Evolutionary conservation across 768 basidiomycete species (phyloP), one percentile per base, ranked within the genome.

Genomic region (Piloderma croceum): DNA sequence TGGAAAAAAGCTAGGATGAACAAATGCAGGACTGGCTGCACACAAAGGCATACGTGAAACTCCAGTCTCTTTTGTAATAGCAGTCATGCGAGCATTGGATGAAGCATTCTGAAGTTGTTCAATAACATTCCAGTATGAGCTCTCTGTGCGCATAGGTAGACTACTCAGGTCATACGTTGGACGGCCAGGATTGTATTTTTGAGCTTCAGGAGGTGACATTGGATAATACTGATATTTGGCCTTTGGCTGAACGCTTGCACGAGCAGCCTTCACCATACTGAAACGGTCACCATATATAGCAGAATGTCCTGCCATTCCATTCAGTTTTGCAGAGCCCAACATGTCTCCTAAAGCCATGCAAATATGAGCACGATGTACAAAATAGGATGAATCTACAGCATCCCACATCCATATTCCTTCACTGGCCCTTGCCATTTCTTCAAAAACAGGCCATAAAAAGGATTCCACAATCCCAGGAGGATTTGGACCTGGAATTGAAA

Each of bases 361-460:
- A 24, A 56, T 41, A 43, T 45, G 44, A 4, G 47, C 47, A 7
- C 47, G 44, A 15, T 44, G 19, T 5, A 61, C 27, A 44, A 61
- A 7, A n/a, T n/a, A n/a, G n/a, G n/a, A n/a, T n/a, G n/a, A n/a
- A n/a, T n/a, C n/a, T n/a, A n/a, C n/a, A n/a, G 61, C 57, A 58
- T 62, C 60, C 58, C 60, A 64, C 1, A 58, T 59, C 62, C 62
- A 64, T 2, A 62, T 45, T 5, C 62, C 62, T 41, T 55, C 54
- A 46, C 38, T 42, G 23, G 49, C 48, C 25, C 31, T 11, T 22
- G 57, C 53, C 38, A 63, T 47, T 38, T 64, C 61, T 37, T 55
- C 46, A 43, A 62, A 59, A 19, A 54, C 21, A 23, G 47, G 38
- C 10, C 18, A 61, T 11, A 54, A 21, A 38, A 53, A 61, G 7